Conservation (phyloP, 2,329 filamentous ascomycete species). For the Fusarium sacchari region DNA sequence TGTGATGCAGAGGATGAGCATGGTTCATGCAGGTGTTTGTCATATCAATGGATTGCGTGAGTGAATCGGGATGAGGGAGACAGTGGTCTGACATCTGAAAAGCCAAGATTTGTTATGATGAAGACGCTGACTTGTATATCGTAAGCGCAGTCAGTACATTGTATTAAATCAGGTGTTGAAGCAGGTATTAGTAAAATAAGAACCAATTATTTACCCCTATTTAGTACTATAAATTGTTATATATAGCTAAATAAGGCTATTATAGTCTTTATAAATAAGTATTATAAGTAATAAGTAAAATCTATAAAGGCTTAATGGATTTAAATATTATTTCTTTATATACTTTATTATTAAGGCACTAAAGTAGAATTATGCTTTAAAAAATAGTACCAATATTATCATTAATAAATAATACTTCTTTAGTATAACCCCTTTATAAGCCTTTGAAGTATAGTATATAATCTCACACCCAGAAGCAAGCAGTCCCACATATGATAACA, state of each 20-base stretch:
- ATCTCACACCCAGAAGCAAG: not conserved
- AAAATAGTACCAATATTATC: no score
- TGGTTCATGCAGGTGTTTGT: not conserved
- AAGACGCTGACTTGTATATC: not conserved
- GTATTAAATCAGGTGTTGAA: no score
- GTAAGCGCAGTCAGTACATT: no score
- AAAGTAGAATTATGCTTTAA: no score
- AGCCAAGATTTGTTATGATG: not conserved
- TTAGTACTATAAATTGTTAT: no score
- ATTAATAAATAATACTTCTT: no score
- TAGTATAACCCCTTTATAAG: not conserved
- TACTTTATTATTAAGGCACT: no score
- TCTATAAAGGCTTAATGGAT: not conserved
- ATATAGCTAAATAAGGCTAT: rapidly evolving
- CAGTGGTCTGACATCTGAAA: not conserved
- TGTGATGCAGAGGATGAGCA: not conserved
- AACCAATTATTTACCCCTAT: no score
- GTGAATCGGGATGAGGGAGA: not conserved
- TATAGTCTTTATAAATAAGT: not conserved
- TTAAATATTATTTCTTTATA: not conserved
- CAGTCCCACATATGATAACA: not conserved
- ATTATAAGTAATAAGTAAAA: not conserved
- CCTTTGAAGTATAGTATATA: not conserved
- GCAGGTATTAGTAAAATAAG: no score
- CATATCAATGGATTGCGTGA: not conserved